Evolutionary conservation across 495 filamentous ascomycete species (phyloP).

Genomic region (Xylaria telfairii): DNA sequence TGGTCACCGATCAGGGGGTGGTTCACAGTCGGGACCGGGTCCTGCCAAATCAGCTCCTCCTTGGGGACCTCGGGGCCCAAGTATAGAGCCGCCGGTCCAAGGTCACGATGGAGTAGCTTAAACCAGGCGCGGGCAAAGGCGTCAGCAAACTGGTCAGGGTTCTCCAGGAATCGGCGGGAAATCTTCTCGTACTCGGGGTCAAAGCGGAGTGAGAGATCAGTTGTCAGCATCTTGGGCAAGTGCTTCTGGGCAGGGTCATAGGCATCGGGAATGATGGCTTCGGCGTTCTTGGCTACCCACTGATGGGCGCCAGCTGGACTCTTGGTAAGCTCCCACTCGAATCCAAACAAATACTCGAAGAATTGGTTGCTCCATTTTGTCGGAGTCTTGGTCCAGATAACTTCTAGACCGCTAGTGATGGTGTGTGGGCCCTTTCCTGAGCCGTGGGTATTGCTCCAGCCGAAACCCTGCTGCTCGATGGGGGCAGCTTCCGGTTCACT

Average conservation of each 20-base stretch:
- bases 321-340: conserved; percentile 78
- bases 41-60: conserved; percentile 70
- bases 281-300: conserved; percentile 71
- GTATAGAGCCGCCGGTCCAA: conserved; percentile 71
- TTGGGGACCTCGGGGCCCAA: conserved; percentile 71
- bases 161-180: conserved; percentile 65
- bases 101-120: conserved; percentile 77
- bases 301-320: conserved; percentile 75
- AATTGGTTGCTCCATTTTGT: conserved; percentile 71
- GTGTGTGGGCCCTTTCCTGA: conserved; percentile 68
- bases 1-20: conserved; percentile 61
- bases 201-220: conserved; percentile 70
- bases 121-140: conserved; percentile 76
- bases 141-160: conserved; percentile 69
- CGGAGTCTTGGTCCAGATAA: conserved; percentile 74
- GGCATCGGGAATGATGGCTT: conserved; percentile 69
- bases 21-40: conserved; percentile 63
- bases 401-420: conserved; percentile 76
- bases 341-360: conserved; percentile 76
- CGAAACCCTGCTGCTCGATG: conserved; percentile 69
- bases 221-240: conserved; percentile 70
- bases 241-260: conserved; percentile 70
- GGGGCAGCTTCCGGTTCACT: conserved; percentile 66
- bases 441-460: conserved; percentile 65
- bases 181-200: conserved; percentile 78